A percentile compares a stretch with the other conserved stretches of the same genome.
Conservation (phyloP, 108 stramenopile species). For the Parmales sp. region DNA sequence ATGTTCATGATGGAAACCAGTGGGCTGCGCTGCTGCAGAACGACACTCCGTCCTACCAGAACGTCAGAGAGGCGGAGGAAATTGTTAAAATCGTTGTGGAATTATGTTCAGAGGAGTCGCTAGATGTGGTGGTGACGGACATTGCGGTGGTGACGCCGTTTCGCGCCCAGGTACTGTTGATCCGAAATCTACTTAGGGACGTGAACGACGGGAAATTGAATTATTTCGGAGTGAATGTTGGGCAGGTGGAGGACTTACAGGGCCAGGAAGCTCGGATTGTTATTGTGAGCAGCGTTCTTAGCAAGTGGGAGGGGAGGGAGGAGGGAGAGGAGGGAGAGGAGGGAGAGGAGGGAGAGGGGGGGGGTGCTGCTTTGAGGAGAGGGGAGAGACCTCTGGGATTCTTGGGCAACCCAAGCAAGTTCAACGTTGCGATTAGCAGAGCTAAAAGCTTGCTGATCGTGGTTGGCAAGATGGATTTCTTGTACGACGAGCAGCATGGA, state of each 20-base stretch:
- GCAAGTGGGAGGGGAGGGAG: slow-evolving; percentile 7
- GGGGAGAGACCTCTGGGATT: slow-evolving; percentile 25
- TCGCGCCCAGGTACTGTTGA: slow-evolving; percentile 31
- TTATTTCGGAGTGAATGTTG: slow-evolving; percentile 35
- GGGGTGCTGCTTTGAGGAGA: not conserved
- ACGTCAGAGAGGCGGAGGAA: slow-evolving; percentile 26
- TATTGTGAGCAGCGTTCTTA: slow-evolving; percentile 34
- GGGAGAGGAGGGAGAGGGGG: not conserved
- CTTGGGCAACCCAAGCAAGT: slow-evolving; percentile 34
- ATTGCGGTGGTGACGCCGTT: slow-evolving; percentile 44
- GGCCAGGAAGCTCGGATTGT: slow-evolving; percentile 35
- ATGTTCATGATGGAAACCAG: slow-evolving; percentile 22
- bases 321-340: slow-evolving; percentile 17
- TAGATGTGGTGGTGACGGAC: slow-evolving; percentile 18
- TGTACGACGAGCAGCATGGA: not conserved
- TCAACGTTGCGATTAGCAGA: slow-evolving; percentile 44
- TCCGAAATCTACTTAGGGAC: slow-evolving; percentile 22
- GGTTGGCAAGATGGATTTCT: slow-evolving; percentile 29
- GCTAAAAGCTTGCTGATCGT: slow-evolving; percentile 35
- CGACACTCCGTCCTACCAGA: slow-evolving; percentile 43
- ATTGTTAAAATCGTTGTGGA: slow-evolving; percentile 24
- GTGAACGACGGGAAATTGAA: no score
- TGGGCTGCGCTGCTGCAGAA: slow-evolving; percentile 13
- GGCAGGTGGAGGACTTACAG: slow-evolving; percentile 44
- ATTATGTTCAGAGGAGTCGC: slow-evolving; percentile 9